Conservation (phyloP, 73 alveolate genomes). For the Paramecium pentaurelia region DNA sequence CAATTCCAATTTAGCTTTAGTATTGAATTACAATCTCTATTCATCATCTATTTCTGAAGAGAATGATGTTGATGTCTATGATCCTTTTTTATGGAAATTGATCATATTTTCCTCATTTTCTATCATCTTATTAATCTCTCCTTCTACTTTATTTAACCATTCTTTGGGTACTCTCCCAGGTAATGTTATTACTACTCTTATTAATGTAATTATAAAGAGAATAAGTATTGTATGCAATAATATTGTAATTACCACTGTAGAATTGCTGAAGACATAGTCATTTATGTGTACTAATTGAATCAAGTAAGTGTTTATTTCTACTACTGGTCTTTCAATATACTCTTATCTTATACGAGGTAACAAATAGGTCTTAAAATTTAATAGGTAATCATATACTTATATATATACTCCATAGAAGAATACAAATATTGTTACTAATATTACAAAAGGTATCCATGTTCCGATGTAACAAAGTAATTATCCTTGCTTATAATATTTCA, state of each 20-base stretch:
- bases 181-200: background rate
- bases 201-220: background rate
- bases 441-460: background rate
- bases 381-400: background rate
- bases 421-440: background rate
- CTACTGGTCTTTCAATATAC: background rate
- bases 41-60: slow-evolving; percentile 42
- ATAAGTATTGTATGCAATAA: background rate
- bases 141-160: background rate
- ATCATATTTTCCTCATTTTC: slow-evolving; percentile 13
- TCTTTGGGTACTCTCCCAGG: slow-evolving; percentile 18
- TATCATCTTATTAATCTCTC: background rate
- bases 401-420: slow-evolving; percentile 37
- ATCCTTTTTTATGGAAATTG: background rate
- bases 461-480: background rate
- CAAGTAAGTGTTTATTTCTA: background rate
- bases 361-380: background rate
- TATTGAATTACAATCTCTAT: background rate
- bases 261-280: background rate
- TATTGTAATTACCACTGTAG: background rate
- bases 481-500: background rate
- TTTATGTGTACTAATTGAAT: slow-evolving; percentile 17
- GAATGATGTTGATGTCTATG: slow-evolving; percentile 32
- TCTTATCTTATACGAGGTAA: background rate
- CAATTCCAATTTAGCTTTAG: background rate